phyloP scores from a whole-genome alignment of 2,329 filamentous ascomycete genomes.

The Ceratocystis huliohia region DNA sequence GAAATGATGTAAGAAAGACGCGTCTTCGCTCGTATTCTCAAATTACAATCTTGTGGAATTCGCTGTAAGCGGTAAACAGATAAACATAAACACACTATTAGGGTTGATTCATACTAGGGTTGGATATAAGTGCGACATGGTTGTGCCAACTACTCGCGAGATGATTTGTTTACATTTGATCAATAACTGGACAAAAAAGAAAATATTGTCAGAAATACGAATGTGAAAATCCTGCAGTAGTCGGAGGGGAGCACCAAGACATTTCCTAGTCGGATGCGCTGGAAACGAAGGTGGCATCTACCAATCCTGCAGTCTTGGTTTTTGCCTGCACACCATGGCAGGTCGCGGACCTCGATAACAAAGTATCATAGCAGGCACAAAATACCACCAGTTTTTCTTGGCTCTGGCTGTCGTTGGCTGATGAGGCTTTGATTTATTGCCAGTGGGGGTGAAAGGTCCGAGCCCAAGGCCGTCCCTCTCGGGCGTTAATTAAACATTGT shows the following conservation, averaged over 20 bases:
- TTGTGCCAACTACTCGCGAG: too few relatives aligned
- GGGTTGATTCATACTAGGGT: neutral
- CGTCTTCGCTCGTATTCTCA: conserved; percentile 1
- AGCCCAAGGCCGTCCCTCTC: neutral
- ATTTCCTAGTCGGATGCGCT: neutral
- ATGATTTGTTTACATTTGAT: neutral
- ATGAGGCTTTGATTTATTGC: neutral
- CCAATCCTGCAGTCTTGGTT: neutral
- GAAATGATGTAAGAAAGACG: neutral
- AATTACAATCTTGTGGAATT: conserved; percentile 1
- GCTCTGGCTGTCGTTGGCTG: neutral
- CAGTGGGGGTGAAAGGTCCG: neutral
- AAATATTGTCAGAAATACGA: neutral
- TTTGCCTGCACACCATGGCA: neutral
- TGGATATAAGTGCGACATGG: too few relatives aligned
- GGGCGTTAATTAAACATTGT: neutral
- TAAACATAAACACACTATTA: neutral
- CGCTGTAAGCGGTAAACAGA: neutral
- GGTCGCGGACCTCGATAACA: neutral
- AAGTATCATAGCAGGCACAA: neutral
- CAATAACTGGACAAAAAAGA: neutral
- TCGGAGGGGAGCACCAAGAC: neutral
- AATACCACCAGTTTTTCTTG: neutral
- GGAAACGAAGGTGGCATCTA: neutral
- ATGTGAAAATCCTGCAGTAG: neutral